These are phyloP conservation scores for Hypoxylon perforatum DNA, from an alignment of 495 filamentous ascomycete species.

Conservation along the genomic window DNA sequence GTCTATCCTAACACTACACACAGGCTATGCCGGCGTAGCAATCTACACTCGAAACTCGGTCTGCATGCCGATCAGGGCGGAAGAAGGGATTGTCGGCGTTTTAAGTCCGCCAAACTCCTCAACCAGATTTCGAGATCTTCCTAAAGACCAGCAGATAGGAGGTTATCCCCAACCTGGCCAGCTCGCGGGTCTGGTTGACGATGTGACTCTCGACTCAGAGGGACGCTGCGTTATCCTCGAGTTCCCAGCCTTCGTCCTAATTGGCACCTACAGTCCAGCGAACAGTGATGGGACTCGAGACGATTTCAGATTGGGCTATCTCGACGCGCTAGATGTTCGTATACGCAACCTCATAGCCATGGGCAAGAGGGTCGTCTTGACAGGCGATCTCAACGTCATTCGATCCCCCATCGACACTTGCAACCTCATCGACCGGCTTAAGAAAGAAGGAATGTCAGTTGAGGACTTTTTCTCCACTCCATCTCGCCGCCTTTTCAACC, in stretches of 20 bases:
- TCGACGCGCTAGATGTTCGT: constrained; percentile 81
- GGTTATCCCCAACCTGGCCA: constrained; percentile 83
- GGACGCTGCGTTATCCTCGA: constrained; percentile 93
- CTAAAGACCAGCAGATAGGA: constrained; percentile 84
- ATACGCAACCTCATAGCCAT: constrained; percentile 83
- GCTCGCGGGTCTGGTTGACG: constrained; percentile 71
- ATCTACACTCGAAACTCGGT: constrained; percentile 92
- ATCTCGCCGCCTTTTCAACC: constrained; percentile 85
- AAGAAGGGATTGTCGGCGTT: constrained; percentile 90
- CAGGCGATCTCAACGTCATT: constrained; percentile 92
- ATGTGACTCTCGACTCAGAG: constrained; percentile 83
- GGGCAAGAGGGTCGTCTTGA: constrained; percentile 84
- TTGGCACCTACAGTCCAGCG: constrained; percentile 91
- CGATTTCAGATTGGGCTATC: constrained; percentile 82
- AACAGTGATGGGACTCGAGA: constrained; percentile 86
- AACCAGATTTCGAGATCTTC: constrained; percentile 79
- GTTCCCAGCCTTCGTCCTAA: constrained; percentile 92
- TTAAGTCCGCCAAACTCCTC: constrained; percentile 81
- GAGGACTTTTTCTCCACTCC: constrained; percentile 79
- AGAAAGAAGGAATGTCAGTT: constrained; percentile 72
- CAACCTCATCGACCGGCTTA: constrained; percentile 72
- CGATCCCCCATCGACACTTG: constrained; percentile 79
- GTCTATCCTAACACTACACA: constrained; percentile 12
- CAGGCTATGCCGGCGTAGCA: constrained; percentile 96
- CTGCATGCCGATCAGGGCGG: constrained; percentile 88